These are phyloP conservation scores for Pseudocercospora fuligena DNA, from an alignment of 2,329 filamentous ascomycete species.

Conservation along the genomic window DNA sequence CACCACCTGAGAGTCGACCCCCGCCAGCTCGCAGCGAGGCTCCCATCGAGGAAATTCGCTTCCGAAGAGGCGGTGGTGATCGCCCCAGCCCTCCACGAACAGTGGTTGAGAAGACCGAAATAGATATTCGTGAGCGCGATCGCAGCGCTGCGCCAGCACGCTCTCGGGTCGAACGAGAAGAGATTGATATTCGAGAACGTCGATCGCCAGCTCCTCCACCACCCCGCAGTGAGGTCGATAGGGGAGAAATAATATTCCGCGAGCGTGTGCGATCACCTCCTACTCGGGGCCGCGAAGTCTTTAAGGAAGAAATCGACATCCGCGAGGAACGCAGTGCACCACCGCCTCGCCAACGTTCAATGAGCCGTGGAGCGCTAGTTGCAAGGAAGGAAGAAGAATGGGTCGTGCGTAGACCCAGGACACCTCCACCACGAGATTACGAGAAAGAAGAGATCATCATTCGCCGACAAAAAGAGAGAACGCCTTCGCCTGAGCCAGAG, in stretches of 20 bases:
- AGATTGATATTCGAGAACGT: slow-evolving; percentile 45
- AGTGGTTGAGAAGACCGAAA: slow-evolving; percentile 38
- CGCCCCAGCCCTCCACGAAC: slow-evolving; percentile 30
- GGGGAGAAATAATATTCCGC: slow-evolving; percentile 46
- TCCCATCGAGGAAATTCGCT: slow-evolving; percentile 54
- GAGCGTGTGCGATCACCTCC: slow-evolving; percentile 35
- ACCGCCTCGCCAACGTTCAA: slow-evolving; percentile 35
- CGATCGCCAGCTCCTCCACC: slow-evolving; percentile 31
- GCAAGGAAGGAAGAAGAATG: slow-evolving; percentile 43
- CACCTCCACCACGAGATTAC: slow-evolving; percentile 37
- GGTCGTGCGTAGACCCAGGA: slow-evolving; percentile 44
- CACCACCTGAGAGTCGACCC: slow-evolving; percentile 20
- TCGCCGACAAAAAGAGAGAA: slow-evolving; percentile 46
- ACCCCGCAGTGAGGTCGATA: slow-evolving; percentile 33
- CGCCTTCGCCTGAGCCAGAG: slow-evolving; percentile 37
- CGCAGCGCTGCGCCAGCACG: slow-evolving; percentile 32
- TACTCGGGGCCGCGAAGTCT: slow-evolving; percentile 27
- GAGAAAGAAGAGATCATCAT: slow-evolving; percentile 53
- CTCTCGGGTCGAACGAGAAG: slow-evolving; percentile 32
- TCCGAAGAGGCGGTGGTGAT: slow-evolving; percentile 47
- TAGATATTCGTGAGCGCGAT: slow-evolving; percentile 32
- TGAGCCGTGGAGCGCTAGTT: slow-evolving; percentile 43
- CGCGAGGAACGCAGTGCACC: slow-evolving; percentile 45
- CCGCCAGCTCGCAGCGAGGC: slow-evolving; percentile 40
- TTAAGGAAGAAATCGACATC: slow-evolving; percentile 38